phyloP scores from a whole-genome alignment of 228 moss, liverwort and hornwort species.

The Sphagnum magellanicum region DNA sequence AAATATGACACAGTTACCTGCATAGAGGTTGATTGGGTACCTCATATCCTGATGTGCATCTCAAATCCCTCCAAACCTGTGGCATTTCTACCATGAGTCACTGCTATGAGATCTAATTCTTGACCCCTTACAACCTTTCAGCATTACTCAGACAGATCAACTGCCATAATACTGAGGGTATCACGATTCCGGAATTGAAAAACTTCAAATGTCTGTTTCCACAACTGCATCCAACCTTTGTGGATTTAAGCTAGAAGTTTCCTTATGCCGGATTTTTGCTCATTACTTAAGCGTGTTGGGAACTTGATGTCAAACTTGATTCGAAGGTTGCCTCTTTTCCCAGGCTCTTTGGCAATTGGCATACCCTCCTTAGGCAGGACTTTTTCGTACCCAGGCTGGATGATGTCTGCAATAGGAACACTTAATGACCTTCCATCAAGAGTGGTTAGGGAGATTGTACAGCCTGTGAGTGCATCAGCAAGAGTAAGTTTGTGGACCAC shows the following conservation, averaged over 20 bases:
- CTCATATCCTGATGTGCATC: too few relatives aligned
- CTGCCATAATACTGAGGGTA: too few relatives aligned
- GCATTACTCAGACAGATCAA: too few relatives aligned
- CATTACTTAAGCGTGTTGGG: slow-evolving; percentile 33
- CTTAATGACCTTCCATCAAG: slow-evolving; percentile 52
- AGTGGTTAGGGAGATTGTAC: slow-evolving; percentile 41
- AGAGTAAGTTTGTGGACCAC: slow-evolving; percentile 45
- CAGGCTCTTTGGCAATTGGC: slow-evolving; percentile 60
- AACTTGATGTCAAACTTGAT: slow-evolving; percentile 53
- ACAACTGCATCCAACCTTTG: too few relatives aligned
- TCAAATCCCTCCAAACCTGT: too few relatives aligned
- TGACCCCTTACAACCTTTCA: too few relatives aligned
- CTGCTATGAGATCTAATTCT: too few relatives aligned
- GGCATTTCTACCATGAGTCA: too few relatives aligned
- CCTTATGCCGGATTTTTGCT: slow-evolving; percentile 45
- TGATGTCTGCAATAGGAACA: slow-evolving; percentile 43
- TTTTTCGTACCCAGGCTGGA: slow-evolving; percentile 48
- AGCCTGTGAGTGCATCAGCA: slow-evolving; percentile 56
- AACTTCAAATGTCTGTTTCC: too few relatives aligned
- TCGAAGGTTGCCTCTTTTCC: slow-evolving; percentile 53
- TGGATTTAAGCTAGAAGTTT: slow-evolving; percentile 17
- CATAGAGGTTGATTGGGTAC: too few relatives aligned
- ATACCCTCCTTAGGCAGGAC: slow-evolving; percentile 54
- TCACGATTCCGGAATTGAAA: too few relatives aligned
- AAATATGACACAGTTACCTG: too few relatives aligned